A percentile compares a stretch with the other conserved stretches of the same genome.
Conservation (phyloP, 2,329 filamentous ascomycete genomes). For the Ophiocordyceps sinensis region DNA sequence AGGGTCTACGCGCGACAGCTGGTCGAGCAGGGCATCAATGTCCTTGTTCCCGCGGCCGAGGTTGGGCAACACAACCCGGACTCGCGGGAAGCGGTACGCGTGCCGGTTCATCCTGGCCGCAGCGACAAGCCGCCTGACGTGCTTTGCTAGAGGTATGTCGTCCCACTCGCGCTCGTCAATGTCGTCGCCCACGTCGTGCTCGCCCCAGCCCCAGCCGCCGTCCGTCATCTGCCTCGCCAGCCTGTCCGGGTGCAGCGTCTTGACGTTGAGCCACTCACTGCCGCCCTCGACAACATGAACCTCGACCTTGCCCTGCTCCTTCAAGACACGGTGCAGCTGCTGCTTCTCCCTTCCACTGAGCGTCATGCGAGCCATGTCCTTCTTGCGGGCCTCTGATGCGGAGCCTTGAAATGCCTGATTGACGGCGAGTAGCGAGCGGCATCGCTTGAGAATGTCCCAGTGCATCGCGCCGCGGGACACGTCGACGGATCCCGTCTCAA, state of each 20-base stretch:
- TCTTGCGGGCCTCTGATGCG: conserved; percentile 10
- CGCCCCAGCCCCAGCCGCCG: conserved; percentile 26
- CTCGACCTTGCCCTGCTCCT: conserved; percentile 17
- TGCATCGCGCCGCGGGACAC: conserved; percentile 9
- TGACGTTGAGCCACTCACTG: conserved; percentile 18
- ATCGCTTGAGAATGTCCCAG: conserved; percentile 19
- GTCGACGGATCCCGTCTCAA: conserved; percentile 11
- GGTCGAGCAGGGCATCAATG: conserved; percentile 18
- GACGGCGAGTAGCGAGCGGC: conserved; percentile 14
- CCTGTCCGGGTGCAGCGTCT: conserved; percentile 15
- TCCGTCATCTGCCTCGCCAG: conserved; percentile 25
- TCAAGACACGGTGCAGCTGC: conserved; percentile 15
- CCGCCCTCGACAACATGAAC: conserved; percentile 22
- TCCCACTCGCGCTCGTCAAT: conserved; percentile 20
- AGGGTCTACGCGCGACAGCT: conserved; percentile 14
- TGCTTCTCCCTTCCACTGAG: conserved; percentile 12
- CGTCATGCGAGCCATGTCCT: conserved; percentile 9
- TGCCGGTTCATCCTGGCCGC: conserved; percentile 21
- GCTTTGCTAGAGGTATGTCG: conserved; percentile 17
- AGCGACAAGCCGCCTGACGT: conserved; percentile 17
- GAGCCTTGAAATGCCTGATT: conserved; percentile 19
- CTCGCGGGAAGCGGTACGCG: conserved; percentile 20
- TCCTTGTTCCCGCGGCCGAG: conserved; percentile 14
- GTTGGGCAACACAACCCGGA: conserved; percentile 20
- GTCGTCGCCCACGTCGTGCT: conserved; percentile 14